Evolutionary conservation across 805 yeast genomes (phyloP).

Genomic region (Scheffersomyces ergatensis): DNA sequence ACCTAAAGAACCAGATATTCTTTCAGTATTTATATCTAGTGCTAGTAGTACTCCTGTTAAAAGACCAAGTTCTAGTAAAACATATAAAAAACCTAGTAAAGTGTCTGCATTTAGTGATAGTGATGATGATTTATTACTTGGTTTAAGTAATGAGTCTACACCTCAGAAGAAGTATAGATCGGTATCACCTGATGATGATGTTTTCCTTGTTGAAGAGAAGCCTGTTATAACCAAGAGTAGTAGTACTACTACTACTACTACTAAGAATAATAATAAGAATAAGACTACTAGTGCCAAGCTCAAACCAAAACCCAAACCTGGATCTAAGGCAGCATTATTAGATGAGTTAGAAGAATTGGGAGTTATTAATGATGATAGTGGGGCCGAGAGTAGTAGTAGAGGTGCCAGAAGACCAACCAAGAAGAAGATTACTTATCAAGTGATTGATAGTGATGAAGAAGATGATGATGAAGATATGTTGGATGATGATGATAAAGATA

Average conservation of each 20-base stretch:
- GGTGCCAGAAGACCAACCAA: conserved; percentile 5
- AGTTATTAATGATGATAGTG: conserved; percentile 3
- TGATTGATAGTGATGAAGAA: conserved; percentile 15
- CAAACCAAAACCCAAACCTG: conserved; percentile 2
- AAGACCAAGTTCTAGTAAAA: conserved; percentile 3
- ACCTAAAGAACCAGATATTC: conserved; percentile 15
- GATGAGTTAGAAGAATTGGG: conserved; percentile 26
- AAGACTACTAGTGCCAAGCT: neutral
- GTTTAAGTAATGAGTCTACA: conserved; percentile 8
- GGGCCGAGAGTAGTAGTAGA: neutral
- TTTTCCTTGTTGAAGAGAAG: conserved; percentile 3
- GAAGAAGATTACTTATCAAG: conserved; percentile 8
- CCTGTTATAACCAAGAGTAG: conserved; percentile 3
- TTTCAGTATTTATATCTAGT: conserved; percentile 19
- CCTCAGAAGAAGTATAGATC: neutral
- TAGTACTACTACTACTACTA: too few species aligned
- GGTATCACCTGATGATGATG: too few species aligned
- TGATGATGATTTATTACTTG: conserved; percentile 27
- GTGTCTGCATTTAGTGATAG: conserved; percentile 24
- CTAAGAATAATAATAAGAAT: neutral
- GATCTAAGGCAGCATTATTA: conserved; percentile 8
- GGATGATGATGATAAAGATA: conserved; percentile 10
- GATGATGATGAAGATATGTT: conserved; percentile 12
- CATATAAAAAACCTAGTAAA: conserved; percentile 3
- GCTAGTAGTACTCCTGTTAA: conserved; percentile 3